Conservation (phyloP, 805 yeast species). For the Jamesozyma lodderae region DNA sequence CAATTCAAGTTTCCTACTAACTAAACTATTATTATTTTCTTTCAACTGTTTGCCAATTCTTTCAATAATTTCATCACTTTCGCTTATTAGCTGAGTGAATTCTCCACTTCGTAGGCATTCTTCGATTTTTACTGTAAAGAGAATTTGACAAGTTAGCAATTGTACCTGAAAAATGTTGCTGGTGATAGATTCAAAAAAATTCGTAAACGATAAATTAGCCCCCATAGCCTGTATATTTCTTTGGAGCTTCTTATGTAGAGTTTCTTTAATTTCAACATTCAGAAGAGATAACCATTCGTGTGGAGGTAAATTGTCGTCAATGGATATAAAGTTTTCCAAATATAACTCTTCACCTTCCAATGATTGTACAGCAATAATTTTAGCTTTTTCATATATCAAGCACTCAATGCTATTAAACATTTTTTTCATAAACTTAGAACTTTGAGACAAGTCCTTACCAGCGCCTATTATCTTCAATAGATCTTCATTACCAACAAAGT, state of each 20-base stretch:
- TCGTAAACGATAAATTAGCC: background rate
- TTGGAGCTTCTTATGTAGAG: background rate
- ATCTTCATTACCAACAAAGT: constrained; percentile 87
- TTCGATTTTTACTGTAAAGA: background rate
- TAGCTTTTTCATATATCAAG: constrained; percentile 31
- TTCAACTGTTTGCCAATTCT: too few relatives aligned
- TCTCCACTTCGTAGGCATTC: background rate
- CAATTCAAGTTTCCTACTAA: constrained; percentile 43
- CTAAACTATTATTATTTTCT: background rate
- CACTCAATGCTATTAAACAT: constrained; percentile 59
- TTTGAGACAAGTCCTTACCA: constrained; percentile 35
- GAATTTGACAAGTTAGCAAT: constrained; percentile 1
- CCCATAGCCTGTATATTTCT: background rate
- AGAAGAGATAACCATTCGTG: constrained; percentile 53
- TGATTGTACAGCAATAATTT: constrained; percentile 46
- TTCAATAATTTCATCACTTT: background rate
- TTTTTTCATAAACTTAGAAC: constrained; percentile 55
- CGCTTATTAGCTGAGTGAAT: background rate
- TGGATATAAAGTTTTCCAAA: constrained; percentile 37
- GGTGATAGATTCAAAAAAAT: background rate
- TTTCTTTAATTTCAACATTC: constrained; percentile 38
- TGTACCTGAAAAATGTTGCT: background rate
- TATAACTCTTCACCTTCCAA: constrained; percentile 52
- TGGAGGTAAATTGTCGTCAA: constrained; percentile 21
- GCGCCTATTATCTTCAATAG: constrained; percentile 74